Percentiles rank a stretch among this genome's conserved stretches.
Conservation (phyloP, 2,329 filamentous ascomycete genomes). For the Sphaerulina musiva region DNA sequence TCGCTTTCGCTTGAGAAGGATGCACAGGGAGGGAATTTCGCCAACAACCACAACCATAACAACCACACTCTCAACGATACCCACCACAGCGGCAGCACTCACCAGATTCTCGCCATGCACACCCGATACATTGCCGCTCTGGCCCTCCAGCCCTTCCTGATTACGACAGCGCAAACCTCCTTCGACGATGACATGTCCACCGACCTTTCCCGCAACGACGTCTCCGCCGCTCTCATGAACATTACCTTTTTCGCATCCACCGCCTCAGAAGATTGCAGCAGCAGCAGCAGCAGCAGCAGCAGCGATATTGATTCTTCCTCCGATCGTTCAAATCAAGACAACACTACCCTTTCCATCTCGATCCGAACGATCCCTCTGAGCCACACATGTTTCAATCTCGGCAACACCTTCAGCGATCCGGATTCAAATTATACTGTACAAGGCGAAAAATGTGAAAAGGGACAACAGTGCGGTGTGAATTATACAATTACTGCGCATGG, state of each 20-base stretch:
- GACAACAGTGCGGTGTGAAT: slow-evolving; percentile 11
- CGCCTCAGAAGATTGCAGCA: slow-evolving; percentile 45
- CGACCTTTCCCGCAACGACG: neutral
- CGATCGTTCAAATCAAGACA: no score
- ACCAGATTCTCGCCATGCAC: neutral
- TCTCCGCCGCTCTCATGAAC: slow-evolving; percentile 31
- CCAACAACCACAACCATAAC: neutral
- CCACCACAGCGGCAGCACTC: neutral
- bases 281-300: no score
- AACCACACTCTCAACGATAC: neutral
- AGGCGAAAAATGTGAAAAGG: slow-evolving; percentile 3
- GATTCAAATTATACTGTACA: slow-evolving; percentile 4
- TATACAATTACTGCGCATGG: slow-evolving; percentile 8
- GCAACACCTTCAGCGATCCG: slow-evolving; percentile 8
- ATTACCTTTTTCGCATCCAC: slow-evolving; percentile 60
- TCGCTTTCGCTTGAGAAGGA: no score
- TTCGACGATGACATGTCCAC: slow-evolving; percentile 15
- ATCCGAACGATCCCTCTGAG: slow-evolving; percentile 13
- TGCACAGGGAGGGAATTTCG: no score
- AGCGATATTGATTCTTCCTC: no score
- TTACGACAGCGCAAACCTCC: neutral
- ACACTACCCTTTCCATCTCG: slow-evolving; percentile 46
- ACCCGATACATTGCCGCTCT: neutral
- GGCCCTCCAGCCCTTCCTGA: neutral
- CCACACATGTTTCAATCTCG: slow-evolving; percentile 12